Evolutionary conservation across 495 filamentous ascomycete genomes (phyloP).

Genomic region (Platismatia glauca): DNA sequence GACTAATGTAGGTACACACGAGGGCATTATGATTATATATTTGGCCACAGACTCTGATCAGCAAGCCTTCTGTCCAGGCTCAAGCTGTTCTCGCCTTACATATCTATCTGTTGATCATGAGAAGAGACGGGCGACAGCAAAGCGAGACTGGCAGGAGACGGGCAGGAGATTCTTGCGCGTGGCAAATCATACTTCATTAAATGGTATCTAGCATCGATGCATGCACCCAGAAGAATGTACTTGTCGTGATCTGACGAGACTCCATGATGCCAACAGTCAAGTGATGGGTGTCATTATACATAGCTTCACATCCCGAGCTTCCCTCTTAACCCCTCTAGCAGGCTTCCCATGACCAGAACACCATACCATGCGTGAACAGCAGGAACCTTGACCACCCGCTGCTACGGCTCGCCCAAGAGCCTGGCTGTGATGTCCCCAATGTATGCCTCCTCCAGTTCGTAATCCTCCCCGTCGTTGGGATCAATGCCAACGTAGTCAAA

Average conservation of each 20-base stretch:
- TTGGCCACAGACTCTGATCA: background rate
- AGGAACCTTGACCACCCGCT: background rate
- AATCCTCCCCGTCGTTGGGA: constrained; percentile 63
- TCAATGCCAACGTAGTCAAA: constrained; percentile 79
- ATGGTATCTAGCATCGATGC: background rate
- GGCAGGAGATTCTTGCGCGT: background rate
- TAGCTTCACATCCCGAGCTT: background rate
- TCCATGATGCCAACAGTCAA: background rate
- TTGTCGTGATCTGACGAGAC: background rate
- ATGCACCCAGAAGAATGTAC: background rate
- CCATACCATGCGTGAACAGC: background rate
- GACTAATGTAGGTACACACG: background rate
- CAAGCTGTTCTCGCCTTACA: background rate
- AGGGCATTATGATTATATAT: background rate
- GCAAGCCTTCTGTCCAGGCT: background rate
- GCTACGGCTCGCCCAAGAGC: constrained; percentile 65
- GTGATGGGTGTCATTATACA: background rate
- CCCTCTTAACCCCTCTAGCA: background rate
- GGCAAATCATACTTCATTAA: background rate
- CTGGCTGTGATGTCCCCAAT: constrained; percentile 84
- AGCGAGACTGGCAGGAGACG: background rate
- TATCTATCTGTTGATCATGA: background rate
- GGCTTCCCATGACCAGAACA: background rate
- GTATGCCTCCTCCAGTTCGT: constrained; percentile 74
- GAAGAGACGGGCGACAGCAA: background rate